Evolutionary conservation across 1,139 yeast species (phyloP).

Genomic region (Magnusiomyces suaveolens): DNA sequence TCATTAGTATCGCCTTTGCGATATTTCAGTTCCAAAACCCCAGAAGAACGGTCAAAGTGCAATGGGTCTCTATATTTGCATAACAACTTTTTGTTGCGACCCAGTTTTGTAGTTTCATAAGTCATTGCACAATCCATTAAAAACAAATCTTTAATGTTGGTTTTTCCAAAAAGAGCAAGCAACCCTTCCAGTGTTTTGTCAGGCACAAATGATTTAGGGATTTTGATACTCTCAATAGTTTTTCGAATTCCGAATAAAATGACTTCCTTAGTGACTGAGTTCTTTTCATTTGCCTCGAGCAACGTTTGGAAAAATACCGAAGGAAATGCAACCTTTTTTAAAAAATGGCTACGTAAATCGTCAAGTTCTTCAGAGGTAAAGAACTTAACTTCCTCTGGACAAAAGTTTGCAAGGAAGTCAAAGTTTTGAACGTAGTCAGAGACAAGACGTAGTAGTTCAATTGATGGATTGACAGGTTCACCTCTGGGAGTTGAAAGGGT

Average conservation of each 20-base stretch:
- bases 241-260: neutral
- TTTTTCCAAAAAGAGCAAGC: neutral
- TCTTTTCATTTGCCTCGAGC: neutral
- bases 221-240: neutral
- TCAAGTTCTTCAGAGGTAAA: neutral
- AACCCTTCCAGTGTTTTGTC: neutral
- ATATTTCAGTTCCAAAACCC: neutral
- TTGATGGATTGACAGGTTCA: neutral
- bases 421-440: neutral
- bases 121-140: neutral
- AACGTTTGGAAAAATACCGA: neutral
- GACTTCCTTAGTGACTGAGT: neutral
- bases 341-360: neutral
- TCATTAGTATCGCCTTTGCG: neutral
- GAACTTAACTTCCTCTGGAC: neutral
- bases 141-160: neutral
- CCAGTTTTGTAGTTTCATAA: constrained; percentile 1
- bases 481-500: neutral
- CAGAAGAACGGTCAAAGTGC: neutral
- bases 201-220: neutral
- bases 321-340: neutral
- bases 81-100: neutral
- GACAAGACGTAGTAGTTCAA: neutral
- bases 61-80: constrained; percentile 1
- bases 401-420: neutral